Evolutionary conservation across 1,139 yeast genomes (phyloP), one percentile per base, ranked within the genome.

Genomic region (Candida sanyaensis): DNA sequence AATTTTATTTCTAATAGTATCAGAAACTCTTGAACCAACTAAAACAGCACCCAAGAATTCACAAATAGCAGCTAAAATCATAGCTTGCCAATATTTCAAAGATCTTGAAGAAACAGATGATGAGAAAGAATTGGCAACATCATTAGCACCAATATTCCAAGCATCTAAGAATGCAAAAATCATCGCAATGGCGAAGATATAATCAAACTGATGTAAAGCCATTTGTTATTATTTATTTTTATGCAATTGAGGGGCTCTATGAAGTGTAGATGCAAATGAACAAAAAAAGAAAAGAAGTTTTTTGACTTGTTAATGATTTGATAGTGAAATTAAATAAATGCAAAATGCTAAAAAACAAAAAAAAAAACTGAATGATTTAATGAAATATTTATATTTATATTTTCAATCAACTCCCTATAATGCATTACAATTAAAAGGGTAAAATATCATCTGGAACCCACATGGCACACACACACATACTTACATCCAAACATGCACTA

Each of bases 131-230:
- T 87, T 86, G 34, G 93, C 88, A 50, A 86, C 91, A 73, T 86
- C 93, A 61, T 87, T 86, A 39, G 93, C 95, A 47, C 95, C 95
- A 58, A 85, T 86, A 63, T 84, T 84, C 78, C 84, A 86, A n/a
- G 92, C 92, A 66, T 85, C 91, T 58, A 85, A 72, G 72, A 84
- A 84, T 55, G 90, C 91, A 67, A 86, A 85, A 51, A 85, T 68
- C 78, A 84, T 78, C 44, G 83, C 81, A 51, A 84, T 76, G 3
- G 87, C 89, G 60, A 84, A 80, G 60, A 84, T 73, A 61, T 84
- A 84, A 62, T 83, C 86, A 59, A 82, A 84, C 60, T 83, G 81
- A 49, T 77, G 81, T 53, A 81, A 71, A 49, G 69, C 70, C 65
- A 64, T 64, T 36, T 36, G 39, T n/a, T 11, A 36, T 36, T 36